Conservation (phyloP, 176 grass and related monocot species). For the Panicum miliaceum region DNA sequence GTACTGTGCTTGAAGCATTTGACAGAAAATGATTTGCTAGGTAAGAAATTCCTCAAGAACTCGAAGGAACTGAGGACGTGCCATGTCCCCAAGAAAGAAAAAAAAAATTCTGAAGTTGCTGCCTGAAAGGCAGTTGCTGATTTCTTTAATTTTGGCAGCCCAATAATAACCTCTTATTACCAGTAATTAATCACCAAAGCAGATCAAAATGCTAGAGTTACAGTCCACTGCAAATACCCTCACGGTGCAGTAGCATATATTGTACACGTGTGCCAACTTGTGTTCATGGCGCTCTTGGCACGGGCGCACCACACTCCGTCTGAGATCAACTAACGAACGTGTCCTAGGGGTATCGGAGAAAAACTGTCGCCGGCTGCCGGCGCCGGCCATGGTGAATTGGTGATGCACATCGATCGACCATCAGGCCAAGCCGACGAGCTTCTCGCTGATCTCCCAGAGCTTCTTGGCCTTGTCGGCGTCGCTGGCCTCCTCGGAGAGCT, state of each 20-base stretch:
- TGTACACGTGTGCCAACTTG: constrained; percentile 20
- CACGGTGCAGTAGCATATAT: constrained; percentile 13
- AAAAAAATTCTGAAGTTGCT: background rate
- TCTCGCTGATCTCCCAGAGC: constrained; percentile 94
- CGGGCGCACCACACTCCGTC: background rate
- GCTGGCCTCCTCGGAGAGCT: constrained; percentile 92
- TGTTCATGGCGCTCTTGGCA: background rate
- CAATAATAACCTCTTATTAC: constrained; percentile 31
- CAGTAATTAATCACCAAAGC: constrained; percentile 5
- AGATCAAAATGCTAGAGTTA: constrained; percentile 38
- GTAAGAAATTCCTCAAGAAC: background rate
- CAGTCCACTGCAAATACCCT: constrained; percentile 33
- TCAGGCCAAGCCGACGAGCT: constrained; percentile 77
- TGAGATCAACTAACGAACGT: background rate
- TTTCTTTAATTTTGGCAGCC: background rate
- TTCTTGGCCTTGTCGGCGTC: constrained; percentile 83
- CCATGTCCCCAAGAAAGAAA: background rate
- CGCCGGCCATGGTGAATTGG: background rate
- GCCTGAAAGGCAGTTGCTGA: background rate
- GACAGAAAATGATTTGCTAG: background rate
- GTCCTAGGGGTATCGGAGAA: background rate
- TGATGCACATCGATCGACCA: background rate
- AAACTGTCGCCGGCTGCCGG: constrained; percentile 25
- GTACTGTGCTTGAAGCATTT: background rate
- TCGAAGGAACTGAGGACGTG: no score